These are phyloP conservation scores for Tetramitus jugosus DNA, from an alignment of 208 protist species.

Conservation along the genomic window DNA sequence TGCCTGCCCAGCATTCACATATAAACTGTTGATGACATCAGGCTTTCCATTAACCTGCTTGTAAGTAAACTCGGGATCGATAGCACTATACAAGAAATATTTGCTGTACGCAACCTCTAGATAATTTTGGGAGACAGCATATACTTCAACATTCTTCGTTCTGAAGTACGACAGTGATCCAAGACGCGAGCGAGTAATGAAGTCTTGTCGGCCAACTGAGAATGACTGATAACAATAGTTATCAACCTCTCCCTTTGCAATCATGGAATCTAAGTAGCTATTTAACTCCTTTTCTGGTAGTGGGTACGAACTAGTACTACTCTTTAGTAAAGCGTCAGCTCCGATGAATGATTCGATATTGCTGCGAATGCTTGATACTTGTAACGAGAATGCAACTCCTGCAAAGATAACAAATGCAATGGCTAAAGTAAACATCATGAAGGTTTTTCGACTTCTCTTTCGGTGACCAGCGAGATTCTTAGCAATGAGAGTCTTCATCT, in stretches of 20 bases:
- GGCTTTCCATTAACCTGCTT: not conserved
- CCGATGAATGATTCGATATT: conserved; percentile 47
- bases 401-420: conserved; percentile 73
- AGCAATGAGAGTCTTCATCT: conserved; percentile 59
- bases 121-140: conserved; percentile 38
- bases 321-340: conserved; percentile 49
- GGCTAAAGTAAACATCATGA: conserved; percentile 83
- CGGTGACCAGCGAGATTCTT: conserved; percentile 79
- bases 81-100: conserved; percentile 36
- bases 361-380: conserved; percentile 45
- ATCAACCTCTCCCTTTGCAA: conserved; percentile 35
- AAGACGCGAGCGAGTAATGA: not conserved
- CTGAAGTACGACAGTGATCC: not conserved
- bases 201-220: not conserved
- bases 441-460: conserved; percentile 74
- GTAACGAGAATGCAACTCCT: conserved; percentile 58
- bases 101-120: conserved; percentile 25
- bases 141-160: not conserved
- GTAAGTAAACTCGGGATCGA: not conserved
- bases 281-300: conserved; percentile 48
- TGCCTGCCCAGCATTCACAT: conserved; percentile 5
- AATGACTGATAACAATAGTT: conserved; percentile 61
- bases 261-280: conserved; percentile 38
- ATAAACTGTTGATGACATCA: conserved; percentile 14
- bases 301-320: conserved; percentile 39